phyloP scores from a whole-genome alignment of 257 asterid genomes.

The Sherardia arvensis region DNA sequence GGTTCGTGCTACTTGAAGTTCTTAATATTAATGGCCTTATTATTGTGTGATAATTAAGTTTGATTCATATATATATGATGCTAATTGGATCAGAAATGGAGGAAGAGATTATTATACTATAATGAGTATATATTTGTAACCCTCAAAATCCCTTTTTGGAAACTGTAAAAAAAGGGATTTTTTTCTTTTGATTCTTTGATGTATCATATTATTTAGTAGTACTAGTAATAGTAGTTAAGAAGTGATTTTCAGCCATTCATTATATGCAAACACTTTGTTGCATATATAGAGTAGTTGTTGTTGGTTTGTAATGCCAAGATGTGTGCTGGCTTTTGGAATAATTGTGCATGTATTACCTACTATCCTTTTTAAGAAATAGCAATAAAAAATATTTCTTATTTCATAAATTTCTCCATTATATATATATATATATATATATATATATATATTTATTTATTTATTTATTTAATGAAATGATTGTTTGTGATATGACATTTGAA shows the following conservation, averaged over 20 bases:
- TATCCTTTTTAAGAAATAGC: no score
- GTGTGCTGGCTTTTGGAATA: neutral
- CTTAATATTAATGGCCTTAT: neutral
- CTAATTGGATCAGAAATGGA: neutral
- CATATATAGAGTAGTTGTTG: neutral
- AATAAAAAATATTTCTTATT: no score
- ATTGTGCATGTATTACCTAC: no score
- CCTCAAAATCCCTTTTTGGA: neutral
- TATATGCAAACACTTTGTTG: neutral
- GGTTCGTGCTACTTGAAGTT: slow-evolving; percentile 41
- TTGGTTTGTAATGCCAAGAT: neutral
- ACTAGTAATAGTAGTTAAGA: neutral
- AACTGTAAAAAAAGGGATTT: neutral
- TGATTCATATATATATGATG: no score
- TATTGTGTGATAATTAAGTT: neutral
- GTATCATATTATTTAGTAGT: neutral
- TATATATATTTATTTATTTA: no score
- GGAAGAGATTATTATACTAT: neutral
- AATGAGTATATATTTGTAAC: neutral
- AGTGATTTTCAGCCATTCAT: neutral
- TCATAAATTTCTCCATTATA: neutral
- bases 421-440: no score
- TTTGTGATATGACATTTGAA: no score
- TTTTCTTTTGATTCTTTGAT: neutral
- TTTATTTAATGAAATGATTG: no score